Evolutionary conservation across 495 filamentous ascomycete genomes (phyloP), one percentile per base, ranked within the genome.

Genomic region (Hypoxylon fuscum): DNA sequence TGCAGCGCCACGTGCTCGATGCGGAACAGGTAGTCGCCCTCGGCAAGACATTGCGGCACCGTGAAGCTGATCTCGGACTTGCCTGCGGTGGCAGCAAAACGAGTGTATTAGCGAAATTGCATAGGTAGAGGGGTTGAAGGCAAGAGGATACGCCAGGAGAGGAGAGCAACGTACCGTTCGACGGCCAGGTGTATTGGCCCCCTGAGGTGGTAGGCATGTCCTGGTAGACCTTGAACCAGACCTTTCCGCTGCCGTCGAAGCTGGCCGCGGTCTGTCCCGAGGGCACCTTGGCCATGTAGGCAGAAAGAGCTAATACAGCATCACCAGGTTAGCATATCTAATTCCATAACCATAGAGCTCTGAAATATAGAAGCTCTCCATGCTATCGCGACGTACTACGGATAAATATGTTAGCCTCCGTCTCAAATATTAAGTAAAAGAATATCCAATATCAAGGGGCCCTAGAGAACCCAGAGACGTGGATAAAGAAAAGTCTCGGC

Each of bases 1-100:
- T 86, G 81, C 10, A 84, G 75, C 2, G 77, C 83, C 32, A 87
- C 80, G 57, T 85, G 82, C 73, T 87, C 86, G 18, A 81, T 79
- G 7, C 84, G 78, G 40, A 87, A 71, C 14, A 88, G 80, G 70
- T 88, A 88, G 41, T 85, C 78, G 47, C 84, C 84, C 31, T 79
- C 68, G 3, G 77, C 74, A 5, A 84, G 72, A 42, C 76, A 77
- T 29, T 75, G 68, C 25, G 82, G 83, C 50, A 85, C 78, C 14
- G 53, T 76, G 56, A 85, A 78, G 48, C 70, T 61, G 46, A 85
- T 62, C 15, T 68, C 55, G 1, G 57, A 10, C 18, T 68, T 67
- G 47, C 74, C 76, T 70, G 52, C 4, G 8, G n/a, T 38, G 29
- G 22, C 12, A n/a, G 12, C 32, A 10, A n/a, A n/a, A 2, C 32